Percentiles rank a stretch among this genome's conserved stretches.
Conservation (phyloP, 1,284 basidiomycete genomes). For the Vanrija sp. region DNA sequence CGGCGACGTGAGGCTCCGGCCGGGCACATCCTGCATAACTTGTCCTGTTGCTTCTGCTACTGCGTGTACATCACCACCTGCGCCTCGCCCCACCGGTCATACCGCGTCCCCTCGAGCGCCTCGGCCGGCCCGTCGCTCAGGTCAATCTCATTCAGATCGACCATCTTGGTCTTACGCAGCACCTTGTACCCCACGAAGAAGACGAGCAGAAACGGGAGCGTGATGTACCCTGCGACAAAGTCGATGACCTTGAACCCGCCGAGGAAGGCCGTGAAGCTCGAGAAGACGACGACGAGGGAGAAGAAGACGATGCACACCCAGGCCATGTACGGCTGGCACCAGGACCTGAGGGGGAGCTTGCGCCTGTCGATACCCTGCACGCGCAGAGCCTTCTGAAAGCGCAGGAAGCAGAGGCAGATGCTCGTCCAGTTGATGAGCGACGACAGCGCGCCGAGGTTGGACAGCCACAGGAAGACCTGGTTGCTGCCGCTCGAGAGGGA, state of each 20-base stretch:
- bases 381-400: conserved; percentile 68
- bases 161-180: not conserved
- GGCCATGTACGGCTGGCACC: conserved; percentile 43
- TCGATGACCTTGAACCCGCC: conserved; percentile 2
- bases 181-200: conserved; percentile 4
- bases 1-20: too few species aligned
- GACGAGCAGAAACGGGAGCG: conserved; percentile 4
- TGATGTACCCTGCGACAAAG: conserved; percentile 34
- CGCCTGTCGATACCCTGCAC: conserved; percentile 56
- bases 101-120: conserved; percentile 8
- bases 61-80: too few species aligned
- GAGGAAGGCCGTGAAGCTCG: conserved; percentile 4
- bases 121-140: conserved; percentile 6
- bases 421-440: conserved; percentile 72
- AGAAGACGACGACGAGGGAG: conserved; percentile 7
- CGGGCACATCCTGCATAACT: too few species aligned
- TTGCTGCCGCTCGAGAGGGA: conserved; percentile 58
- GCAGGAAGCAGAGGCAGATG: conserved; percentile 67
- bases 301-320: conserved; percentile 7
- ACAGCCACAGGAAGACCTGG: conserved; percentile 67
- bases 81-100: conserved; percentile 1
- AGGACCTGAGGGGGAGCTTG: conserved; percentile 61
- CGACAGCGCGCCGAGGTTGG: conserved; percentile 54
- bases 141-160: conserved; percentile 8
- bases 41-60: too few species aligned